phyloP scores from a whole-genome alignment of 768 basidiomycete genomes.

The Austroboletus festivus region DNA sequence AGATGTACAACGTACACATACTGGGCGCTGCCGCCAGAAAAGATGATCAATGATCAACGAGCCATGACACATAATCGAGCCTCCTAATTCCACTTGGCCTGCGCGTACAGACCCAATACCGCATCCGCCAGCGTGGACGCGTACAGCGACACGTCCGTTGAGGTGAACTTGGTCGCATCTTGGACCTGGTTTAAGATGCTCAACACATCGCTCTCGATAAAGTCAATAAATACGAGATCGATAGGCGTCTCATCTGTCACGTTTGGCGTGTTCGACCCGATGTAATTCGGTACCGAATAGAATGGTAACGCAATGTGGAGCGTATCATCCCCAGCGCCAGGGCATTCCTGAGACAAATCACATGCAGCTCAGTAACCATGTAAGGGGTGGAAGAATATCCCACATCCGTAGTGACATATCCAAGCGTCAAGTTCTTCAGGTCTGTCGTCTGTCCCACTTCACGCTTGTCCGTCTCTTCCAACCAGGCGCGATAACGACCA shows the following conservation, averaged over 20 bases:
- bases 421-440: conserved; percentile 56
- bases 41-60: too few relatives aligned
- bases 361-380: background rate
- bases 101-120: conserved; percentile 41
- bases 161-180: conserved; percentile 45
- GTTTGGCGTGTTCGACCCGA: conserved; percentile 52
- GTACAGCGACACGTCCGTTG: conserved; percentile 51
- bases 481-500: conserved; percentile 50
- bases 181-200: conserved; percentile 55
- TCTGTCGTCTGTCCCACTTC: conserved; percentile 30
- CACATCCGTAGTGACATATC: conserved; percentile 75
- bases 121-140: conserved; percentile 41
- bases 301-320: conserved; percentile 59
- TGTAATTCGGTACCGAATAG: conserved; percentile 53
- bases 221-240: conserved; percentile 76
- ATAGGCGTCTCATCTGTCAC: conserved; percentile 49
- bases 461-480: conserved; percentile 51
- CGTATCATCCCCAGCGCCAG: conserved; percentile 73
- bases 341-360: conserved; percentile 48
- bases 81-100: conserved; percentile 28
- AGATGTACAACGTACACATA: too few relatives aligned
- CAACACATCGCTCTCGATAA: conserved; percentile 55
- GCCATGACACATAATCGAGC: too few relatives aligned
- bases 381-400: conserved; percentile 15
- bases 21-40: too few relatives aligned